Percentiles rank a stretch among this genome's conserved stretches.
Evolutionary conservation across 2,329 filamentous ascomycete species (phyloP).

Genomic region (Neobulgaria alba): DNA sequence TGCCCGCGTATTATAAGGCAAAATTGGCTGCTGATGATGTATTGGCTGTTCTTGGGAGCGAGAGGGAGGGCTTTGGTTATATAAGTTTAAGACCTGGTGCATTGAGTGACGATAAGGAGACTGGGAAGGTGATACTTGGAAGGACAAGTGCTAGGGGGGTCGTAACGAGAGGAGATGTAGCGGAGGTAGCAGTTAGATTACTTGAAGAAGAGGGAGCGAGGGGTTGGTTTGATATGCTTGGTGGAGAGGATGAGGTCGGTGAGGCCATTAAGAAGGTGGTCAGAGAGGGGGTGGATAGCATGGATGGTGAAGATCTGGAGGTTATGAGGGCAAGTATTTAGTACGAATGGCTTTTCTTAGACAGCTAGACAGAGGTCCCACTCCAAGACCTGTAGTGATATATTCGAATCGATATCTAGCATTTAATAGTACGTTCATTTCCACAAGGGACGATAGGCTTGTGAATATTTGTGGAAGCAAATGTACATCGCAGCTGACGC

Average conservation of each 20-base stretch:
- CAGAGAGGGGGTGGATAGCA: constrained; percentile 40
- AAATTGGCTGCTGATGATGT: constrained; percentile 53
- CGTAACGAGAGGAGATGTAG: constrained; percentile 51
- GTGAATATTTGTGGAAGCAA: too few relatives aligned
- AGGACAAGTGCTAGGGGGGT: constrained; percentile 30
- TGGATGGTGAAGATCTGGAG: constrained; percentile 40
- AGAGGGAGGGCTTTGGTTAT: constrained; percentile 29
- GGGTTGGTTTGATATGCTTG: constrained; percentile 47
- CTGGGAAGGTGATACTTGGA: constrained; percentile 34
- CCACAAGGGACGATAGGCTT: too few relatives aligned
- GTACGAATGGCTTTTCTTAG: too few relatives aligned
- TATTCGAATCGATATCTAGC: too few relatives aligned
- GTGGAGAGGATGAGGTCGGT: constrained; percentile 41
- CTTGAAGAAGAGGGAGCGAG: constrained; percentile 38
- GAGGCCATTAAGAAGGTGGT: constrained; percentile 41
- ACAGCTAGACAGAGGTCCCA: too few relatives aligned
- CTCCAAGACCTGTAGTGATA: too few relatives aligned
- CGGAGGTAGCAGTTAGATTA: constrained; percentile 45
- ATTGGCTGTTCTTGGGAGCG: constrained; percentile 39
- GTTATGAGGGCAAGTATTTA: constrained; percentile 16
- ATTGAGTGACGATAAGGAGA: constrained; percentile 41
- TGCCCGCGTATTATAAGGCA: constrained; percentile 49
- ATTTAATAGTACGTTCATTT: too few relatives aligned
- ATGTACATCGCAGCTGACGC: too few relatives aligned
- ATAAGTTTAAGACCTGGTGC: constrained; percentile 46